These are phyloP conservation scores for Solanum arcanum DNA, from an alignment of 257 asterid species.

Conservation along the genomic window DNA sequence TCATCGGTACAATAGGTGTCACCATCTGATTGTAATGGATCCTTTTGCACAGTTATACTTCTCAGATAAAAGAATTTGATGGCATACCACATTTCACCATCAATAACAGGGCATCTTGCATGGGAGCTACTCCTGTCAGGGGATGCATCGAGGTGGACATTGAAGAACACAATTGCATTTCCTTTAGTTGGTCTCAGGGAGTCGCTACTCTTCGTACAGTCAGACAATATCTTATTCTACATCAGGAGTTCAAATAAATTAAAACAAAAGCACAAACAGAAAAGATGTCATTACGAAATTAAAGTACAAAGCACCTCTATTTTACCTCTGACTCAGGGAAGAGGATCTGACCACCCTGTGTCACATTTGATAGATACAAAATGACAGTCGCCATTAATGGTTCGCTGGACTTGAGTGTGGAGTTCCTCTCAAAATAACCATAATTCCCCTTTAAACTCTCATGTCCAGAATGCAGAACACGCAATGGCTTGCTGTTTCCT, in stretches of 20 bases:
- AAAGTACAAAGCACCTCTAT: background rate
- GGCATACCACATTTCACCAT: slow-evolving; percentile 70
- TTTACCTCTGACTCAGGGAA: slow-evolving; percentile 62
- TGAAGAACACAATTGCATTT: slow-evolving; percentile 67
- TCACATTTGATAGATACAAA: slow-evolving; percentile 61
- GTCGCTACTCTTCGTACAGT: slow-evolving; percentile 31
- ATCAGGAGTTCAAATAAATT: slow-evolving; percentile 3
- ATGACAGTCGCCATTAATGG: slow-evolving; percentile 68
- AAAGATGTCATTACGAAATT: background rate
- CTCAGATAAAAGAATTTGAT: slow-evolving; percentile 42
- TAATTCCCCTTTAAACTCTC: slow-evolving; percentile 33
- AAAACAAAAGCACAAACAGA: background rate
- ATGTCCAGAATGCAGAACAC: slow-evolving; percentile 29
- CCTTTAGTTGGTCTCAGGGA: slow-evolving; percentile 46
- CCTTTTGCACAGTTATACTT: slow-evolving; percentile 3
- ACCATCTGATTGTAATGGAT: slow-evolving; percentile 5
- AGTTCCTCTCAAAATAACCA: slow-evolving; percentile 24
- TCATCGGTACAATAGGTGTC: slow-evolving; percentile 56
- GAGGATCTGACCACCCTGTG: slow-evolving; percentile 61
- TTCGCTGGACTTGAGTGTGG: slow-evolving; percentile 17
- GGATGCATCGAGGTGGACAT: slow-evolving; percentile 52
- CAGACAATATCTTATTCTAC: slow-evolving; percentile 47
- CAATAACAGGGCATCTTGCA: slow-evolving; percentile 54
- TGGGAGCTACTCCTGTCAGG: slow-evolving; percentile 54
- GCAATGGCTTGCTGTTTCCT: slow-evolving; percentile 51